Conservation (phyloP, 495 filamentous ascomycete genomes). For the Penicillium paxilli region DNA sequence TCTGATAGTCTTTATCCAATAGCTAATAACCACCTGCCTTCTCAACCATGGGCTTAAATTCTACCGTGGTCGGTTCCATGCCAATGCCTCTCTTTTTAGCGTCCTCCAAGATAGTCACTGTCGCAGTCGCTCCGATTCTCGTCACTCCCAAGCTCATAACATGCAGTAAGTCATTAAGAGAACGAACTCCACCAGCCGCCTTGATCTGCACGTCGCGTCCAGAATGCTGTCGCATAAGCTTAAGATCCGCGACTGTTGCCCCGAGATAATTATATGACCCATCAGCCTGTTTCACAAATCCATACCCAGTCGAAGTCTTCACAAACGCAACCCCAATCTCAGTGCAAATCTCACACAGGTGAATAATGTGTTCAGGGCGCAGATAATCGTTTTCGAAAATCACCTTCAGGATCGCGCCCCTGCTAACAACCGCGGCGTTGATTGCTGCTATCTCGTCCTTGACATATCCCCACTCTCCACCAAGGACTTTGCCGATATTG, state of each 20-base stretch:
- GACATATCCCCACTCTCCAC: slow-evolving; percentile 57
- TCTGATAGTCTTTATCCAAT: too few relatives aligned
- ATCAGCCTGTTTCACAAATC: slow-evolving; percentile 53
- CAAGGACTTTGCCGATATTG: slow-evolving; percentile 56
- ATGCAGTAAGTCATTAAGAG: slow-evolving; percentile 34
- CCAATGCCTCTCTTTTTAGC: slow-evolving; percentile 51
- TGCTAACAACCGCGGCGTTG: slow-evolving; percentile 41
- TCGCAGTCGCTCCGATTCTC: slow-evolving; percentile 57
- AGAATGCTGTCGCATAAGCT: slow-evolving; percentile 52
- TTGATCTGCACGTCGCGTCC: slow-evolving; percentile 52
- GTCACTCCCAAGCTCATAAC: slow-evolving; percentile 36
- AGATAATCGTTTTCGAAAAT: slow-evolving; percentile 62
- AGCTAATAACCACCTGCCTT: slow-evolving; percentile 24
- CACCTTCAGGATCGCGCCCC: slow-evolving; percentile 52
- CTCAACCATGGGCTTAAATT: slow-evolving; percentile 30
- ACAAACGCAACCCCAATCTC: slow-evolving; percentile 50
- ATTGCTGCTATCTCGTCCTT: slow-evolving; percentile 47
- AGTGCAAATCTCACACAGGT: slow-evolving; percentile 53
- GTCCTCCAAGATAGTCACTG: slow-evolving; percentile 53
- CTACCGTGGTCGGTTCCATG: slow-evolving; percentile 25
- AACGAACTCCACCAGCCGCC: slow-evolving; percentile 54
- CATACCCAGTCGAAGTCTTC: slow-evolving; percentile 59
- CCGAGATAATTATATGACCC: slow-evolving; percentile 53
- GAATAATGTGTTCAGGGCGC: slow-evolving; percentile 41
- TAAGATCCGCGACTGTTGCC: slow-evolving; percentile 47